These are phyloP conservation scores for Aspergillus panamensis DNA, from an alignment of 495 filamentous ascomycete species.

Conservation along the genomic window DNA sequence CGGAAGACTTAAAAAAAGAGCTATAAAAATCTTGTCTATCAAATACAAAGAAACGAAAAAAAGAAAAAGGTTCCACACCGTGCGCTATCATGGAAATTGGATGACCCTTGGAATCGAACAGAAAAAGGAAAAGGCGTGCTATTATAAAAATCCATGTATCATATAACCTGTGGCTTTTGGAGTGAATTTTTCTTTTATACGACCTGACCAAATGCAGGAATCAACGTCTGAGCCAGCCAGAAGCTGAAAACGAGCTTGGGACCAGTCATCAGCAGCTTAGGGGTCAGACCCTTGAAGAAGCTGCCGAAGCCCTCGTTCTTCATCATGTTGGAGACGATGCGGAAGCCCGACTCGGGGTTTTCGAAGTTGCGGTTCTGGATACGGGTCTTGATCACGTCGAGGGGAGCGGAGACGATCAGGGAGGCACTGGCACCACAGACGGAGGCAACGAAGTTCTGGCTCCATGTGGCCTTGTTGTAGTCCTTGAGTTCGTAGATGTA, in stretches of 20 bases:
- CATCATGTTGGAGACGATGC: constrained; percentile 85
- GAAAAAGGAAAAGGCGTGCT: constrained; percentile 15
- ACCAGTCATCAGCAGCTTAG: constrained; percentile 97
- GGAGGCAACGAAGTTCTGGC: constrained; percentile 96
- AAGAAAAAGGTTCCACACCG: constrained; percentile 20
- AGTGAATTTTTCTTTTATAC: constrained; percentile 31
- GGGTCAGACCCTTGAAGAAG: constrained; percentile 97
- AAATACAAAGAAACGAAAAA: constrained; percentile 16
- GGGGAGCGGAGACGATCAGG: constrained; percentile 85
- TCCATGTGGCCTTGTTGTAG: constrained; percentile 94
- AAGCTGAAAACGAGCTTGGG: constrained; percentile 99
- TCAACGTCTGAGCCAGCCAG: constrained; percentile 96
- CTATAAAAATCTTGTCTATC: constrained; percentile 20
- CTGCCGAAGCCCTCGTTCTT: constrained; percentile 76
- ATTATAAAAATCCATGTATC: constrained; percentile 21
- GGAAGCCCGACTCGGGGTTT: constrained; percentile 89
- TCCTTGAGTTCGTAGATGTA: constrained; percentile 82
- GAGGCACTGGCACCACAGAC: constrained; percentile 91
- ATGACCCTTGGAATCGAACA: constrained; percentile 12
- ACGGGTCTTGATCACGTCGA: constrained; percentile 98
- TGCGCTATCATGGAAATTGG: constrained; percentile 15
- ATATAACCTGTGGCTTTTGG: constrained; percentile 12
- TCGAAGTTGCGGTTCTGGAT: constrained; percentile 99
- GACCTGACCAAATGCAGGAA: constrained; percentile 64
- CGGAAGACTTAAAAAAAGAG: constrained; percentile 8